A percentile compares a stretch with the other conserved stretches of the same genome.
These are phyloP conservation scores for Hypomontagnella submonticulosa DNA, from an alignment of 495 filamentous ascomycete genomes.

Conservation along the genomic window DNA sequence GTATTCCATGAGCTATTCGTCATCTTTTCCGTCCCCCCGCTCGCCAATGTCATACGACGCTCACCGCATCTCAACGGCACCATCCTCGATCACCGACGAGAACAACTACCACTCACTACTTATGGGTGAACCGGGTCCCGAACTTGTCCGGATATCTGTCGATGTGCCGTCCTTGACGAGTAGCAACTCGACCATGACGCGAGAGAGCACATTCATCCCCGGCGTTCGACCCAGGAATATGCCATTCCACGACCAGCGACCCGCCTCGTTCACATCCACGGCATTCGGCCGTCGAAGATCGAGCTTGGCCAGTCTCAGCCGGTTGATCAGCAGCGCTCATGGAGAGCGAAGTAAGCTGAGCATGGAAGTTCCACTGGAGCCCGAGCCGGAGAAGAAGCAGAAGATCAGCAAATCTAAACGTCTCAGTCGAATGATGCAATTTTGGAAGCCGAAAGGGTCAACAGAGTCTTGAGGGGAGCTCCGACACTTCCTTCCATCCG, in stretches of 20 bases:
- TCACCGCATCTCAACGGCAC: constrained; percentile 75
- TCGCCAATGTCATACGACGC: constrained; percentile 74
- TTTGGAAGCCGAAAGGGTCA: constrained; percentile 72
- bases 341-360: constrained; percentile 83
- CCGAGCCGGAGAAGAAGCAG: constrained; percentile 67
- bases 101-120: constrained; percentile 69
- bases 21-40: constrained; percentile 66
- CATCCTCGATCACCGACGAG: constrained; percentile 76
- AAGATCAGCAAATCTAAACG: constrained; percentile 78
- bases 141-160: constrained; percentile 73
- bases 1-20: constrained; percentile 63
- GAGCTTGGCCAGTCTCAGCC: constrained; percentile 85
- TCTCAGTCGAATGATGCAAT: constrained; percentile 83
- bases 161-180: constrained; percentile 89
- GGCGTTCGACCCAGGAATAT: constrained; percentile 47
- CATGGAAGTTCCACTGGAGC: constrained; percentile 70
- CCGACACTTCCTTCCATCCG: not conserved
- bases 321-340: constrained; percentile 80
- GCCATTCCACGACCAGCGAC: constrained; percentile 67
- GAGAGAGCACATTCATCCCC: constrained; percentile 62
- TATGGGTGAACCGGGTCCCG: constrained; percentile 70
- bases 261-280: constrained; percentile 74
- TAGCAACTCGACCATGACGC: constrained; percentile 86
- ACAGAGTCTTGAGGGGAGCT: constrained; percentile 31
- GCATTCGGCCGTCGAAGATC: constrained; percentile 79